phyloP scores from a whole-genome alignment of 1,284 basidiomycete species.

The Omphalotus olearius region DNA sequence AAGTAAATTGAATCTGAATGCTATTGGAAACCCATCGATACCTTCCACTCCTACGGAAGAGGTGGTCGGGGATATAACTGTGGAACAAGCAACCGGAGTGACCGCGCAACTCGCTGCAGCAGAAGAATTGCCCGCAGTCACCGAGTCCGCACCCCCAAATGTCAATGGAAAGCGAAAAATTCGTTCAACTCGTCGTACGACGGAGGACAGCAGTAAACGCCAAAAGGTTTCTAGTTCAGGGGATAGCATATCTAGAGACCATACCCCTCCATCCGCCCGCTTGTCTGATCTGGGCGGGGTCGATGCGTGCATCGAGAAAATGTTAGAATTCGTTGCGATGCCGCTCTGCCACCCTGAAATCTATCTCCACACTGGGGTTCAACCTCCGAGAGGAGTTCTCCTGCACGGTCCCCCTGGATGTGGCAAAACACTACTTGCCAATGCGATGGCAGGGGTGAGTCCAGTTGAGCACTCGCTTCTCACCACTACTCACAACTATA shows the following conservation, averaged over 20 bases:
- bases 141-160: conserved; percentile 15
- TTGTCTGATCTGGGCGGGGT: conserved; percentile 89
- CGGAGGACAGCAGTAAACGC: conserved; percentile 53
- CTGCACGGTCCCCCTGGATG: conserved; percentile 96
- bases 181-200: conserved; percentile 38
- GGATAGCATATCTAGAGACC: conserved; percentile 44
- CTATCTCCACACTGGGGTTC: conserved; percentile 89
- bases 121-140: conserved; percentile 1
- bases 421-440: conserved; percentile 90
- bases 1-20: conserved; percentile 64
- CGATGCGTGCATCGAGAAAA: conserved; percentile 82
- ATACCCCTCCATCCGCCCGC: conserved; percentile 64
- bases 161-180: conserved; percentile 53
- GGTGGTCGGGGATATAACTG: not conserved
- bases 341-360: conserved; percentile 95
- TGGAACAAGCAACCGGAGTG: conserved; percentile 12
- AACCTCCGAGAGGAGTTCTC: conserved; percentile 90
- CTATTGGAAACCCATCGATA: conserved; percentile 23
- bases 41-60: conserved; percentile 25
- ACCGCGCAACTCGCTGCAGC: not conserved
- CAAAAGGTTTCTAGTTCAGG: conserved; percentile 33
- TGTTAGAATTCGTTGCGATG: conserved; percentile 94
- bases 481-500: conserved; percentile 7
- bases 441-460: conserved; percentile 89
- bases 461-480: not conserved